Percentiles rank a stretch among this genome's conserved stretches.
phyloP scores from a whole-genome alignment of 257 asterid genomes.

The Haberlea rhodopensis region DNA sequence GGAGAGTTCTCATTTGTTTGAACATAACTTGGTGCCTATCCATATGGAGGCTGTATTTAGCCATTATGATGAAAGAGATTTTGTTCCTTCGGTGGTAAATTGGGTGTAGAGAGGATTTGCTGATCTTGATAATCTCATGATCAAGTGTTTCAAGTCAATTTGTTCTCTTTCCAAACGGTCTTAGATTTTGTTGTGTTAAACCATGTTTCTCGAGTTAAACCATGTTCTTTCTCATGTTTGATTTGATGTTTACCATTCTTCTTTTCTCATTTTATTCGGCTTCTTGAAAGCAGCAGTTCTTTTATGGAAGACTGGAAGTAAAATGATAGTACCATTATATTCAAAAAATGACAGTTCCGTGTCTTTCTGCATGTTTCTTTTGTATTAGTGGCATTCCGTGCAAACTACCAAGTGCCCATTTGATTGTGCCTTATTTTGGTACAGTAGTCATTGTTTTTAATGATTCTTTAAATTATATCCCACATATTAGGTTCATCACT shows the following conservation, averaged over 20 bases:
- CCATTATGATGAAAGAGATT: not conserved
- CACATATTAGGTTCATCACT: not conserved
- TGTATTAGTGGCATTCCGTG: no score
- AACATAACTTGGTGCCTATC: slow-evolving; percentile 12
- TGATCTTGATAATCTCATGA: slow-evolving; percentile 6
- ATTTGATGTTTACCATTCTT: not conserved
- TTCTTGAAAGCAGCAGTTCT: no score
- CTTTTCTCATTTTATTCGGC: not conserved
- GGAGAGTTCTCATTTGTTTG: not conserved
- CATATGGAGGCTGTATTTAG: not conserved
- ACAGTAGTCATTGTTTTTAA: not conserved
- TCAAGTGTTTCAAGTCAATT: slow-evolving; percentile 1
- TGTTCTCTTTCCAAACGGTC: not conserved
- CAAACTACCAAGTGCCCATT: not conserved
- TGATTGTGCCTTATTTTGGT: not conserved
- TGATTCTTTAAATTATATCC: not conserved
- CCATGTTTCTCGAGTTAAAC: no score
- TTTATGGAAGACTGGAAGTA: no score
- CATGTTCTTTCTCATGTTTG: not conserved
- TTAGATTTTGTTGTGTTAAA: not conserved
- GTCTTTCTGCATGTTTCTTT: no score
- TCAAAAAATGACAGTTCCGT: no score
- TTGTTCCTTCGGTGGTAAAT: slow-evolving; percentile 13
- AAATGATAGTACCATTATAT: no score
- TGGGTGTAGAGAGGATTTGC: slow-evolving; percentile 8